These are phyloP conservation scores for Butyriboletus loyo DNA, from an alignment of 768 basidiomycete species.

Conservation along the genomic window DNA sequence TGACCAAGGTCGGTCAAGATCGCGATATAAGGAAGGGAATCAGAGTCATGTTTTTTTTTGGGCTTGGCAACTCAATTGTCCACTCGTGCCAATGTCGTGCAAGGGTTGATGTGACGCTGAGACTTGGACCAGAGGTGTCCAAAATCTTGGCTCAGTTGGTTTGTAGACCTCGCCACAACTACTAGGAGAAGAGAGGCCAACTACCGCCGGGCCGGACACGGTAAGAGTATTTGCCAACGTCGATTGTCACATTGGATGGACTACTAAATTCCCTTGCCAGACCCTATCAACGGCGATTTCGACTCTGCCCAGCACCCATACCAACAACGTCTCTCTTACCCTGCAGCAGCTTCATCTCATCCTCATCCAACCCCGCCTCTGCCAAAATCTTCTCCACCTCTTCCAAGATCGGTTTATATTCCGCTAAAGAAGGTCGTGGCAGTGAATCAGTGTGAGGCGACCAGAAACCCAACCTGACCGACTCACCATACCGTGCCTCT, in stretches of 20 bases:
- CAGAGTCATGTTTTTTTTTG: too few relatives aligned
- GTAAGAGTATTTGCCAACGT: too few relatives aligned
- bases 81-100: too few relatives aligned
- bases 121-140: too few relatives aligned
- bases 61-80: too few relatives aligned
- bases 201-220: too few relatives aligned
- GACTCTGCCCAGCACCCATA: conserved; percentile 45
- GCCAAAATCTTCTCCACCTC: conserved; percentile 82
- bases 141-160: too few relatives aligned
- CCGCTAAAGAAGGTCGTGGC: conserved; percentile 43
- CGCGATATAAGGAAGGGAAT: too few relatives aligned
- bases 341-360: conserved; percentile 64
- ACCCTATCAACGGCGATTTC: conserved; percentile 40
- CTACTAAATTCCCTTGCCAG: neutral
- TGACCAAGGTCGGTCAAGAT: too few relatives aligned
- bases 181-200: too few relatives aligned
- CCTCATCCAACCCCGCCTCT: conserved; percentile 82
- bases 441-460: neutral
- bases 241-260: neutral
- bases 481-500: conserved; percentile 63
- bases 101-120: too few relatives aligned
- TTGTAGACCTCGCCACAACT: too few relatives aligned
- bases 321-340: conserved; percentile 42
- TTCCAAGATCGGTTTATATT: conserved; percentile 77
- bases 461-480: neutral